These are phyloP conservation scores for Cerioporus squamosus DNA, from an alignment of 1,284 basidiomycete species.

Conservation along the genomic window DNA sequence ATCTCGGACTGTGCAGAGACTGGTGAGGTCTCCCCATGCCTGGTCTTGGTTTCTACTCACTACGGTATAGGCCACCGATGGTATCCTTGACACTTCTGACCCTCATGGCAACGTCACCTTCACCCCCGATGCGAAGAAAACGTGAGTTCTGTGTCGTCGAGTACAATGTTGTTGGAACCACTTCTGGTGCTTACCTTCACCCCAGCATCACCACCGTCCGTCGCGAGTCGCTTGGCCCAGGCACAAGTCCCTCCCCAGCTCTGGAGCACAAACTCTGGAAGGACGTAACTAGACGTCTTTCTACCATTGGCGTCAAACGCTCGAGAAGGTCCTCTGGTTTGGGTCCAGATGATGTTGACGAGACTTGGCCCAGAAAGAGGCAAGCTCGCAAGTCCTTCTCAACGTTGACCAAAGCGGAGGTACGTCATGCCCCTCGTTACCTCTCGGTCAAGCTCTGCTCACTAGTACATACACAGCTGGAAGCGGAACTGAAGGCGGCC, in stretches of 20 bases:
- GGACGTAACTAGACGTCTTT: conserved; percentile 29
- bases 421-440: conserved; percentile 12
- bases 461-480: not conserved
- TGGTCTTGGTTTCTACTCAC: conserved; percentile 2
- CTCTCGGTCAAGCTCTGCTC: not conserved
- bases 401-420: conserved; percentile 49
- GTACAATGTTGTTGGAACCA: too few relatives aligned
- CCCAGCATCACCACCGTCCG: conserved; percentile 40
- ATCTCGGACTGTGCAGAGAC: conserved; percentile 48
- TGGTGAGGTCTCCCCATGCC: conserved; percentile 39
- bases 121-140: conserved; percentile 49
- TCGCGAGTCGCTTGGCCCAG: conserved; percentile 35
- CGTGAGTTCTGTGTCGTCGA: conserved; percentile 35
- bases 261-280: conserved; percentile 44
- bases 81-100: conserved; percentile 42
- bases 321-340: conserved; percentile 13
- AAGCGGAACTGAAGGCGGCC: conserved; percentile 8
- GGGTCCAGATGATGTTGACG: conserved; percentile 20
- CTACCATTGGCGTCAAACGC: conserved; percentile 26
- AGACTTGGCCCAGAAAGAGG: conserved; percentile 22
- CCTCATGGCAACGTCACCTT: conserved; percentile 41
- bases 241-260: conserved; percentile 25
- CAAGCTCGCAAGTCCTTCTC: conserved; percentile 32
- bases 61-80: conserved; percentile 43
- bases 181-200: not conserved